Evolutionary conservation across 805 yeast genomes (phyloP), one percentile per base, ranked within the genome.

Genomic region (Candida michaelii): DNA sequence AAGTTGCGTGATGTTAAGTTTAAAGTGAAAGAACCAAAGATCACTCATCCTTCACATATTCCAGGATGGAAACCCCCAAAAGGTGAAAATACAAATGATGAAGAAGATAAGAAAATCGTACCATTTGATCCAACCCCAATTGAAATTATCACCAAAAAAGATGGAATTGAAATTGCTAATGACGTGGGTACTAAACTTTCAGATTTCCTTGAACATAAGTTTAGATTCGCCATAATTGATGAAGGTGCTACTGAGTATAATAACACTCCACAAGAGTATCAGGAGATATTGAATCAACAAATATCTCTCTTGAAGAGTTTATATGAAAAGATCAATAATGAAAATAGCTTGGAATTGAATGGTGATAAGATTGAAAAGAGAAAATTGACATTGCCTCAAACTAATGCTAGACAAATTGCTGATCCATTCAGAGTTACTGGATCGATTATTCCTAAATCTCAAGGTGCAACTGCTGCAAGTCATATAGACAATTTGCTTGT

Each of bases 401-500:
- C 62, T 27, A 46, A 42, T 44, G 53, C 62, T 6, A 70, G 69
- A 18, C 71, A 66, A 38, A 62, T 63, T 19, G 55, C 69, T 7
- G 80, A 77, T 44, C 72, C 76, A 15, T 71, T 69, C 32, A 66
- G 80, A 39, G 67, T 69, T 3, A 68, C 67, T 12, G 76, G 76
- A 1, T 51, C 62, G 27, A 62, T 67, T 14, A 57, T 67, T 0
- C 67, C 75, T 2, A 65, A 67, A 39, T 62, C 70, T 14, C 81
- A 79, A 21, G 79, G 73, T 17, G 46, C 57, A 5, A 59, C 62
- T 27, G 58, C 60, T 13, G 71, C 71, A 12, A 78, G 90, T 0
- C 83, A 79, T 53, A 76, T 77, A 34, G 97, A 90, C 54, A 83
- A 86, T 59, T 64, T 93, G 21, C 60, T 89, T 0, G 76, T 82